Percentiles rank a stretch among this genome's conserved stretches.
Evolutionary conservation across 1,139 yeast species (phyloP).

Genomic region (Nakaseomyces sp.): DNA sequence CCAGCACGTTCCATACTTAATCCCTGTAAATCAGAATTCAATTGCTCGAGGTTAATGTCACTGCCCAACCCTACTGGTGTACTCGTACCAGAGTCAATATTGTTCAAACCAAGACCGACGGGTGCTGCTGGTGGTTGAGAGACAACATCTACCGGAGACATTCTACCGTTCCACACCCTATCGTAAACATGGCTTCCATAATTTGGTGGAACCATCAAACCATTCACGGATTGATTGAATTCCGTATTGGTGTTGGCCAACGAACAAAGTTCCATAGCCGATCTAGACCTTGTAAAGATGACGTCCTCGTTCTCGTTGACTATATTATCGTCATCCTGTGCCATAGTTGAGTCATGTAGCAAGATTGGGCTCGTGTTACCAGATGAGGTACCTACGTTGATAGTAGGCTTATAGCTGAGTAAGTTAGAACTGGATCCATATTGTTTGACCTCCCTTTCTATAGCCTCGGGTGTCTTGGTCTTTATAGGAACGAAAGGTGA

Average conservation of each 20-base stretch:
- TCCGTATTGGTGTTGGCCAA: slow-evolving; percentile 14
- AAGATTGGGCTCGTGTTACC: slow-evolving; percentile 4
- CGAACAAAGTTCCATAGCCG: slow-evolving; percentile 19
- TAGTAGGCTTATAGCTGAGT: slow-evolving; percentile 3
- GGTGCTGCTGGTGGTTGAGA: background rate
- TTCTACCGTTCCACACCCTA: slow-evolving; percentile 61
- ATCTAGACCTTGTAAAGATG: slow-evolving; percentile 29
- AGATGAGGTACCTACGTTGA: slow-evolving; percentile 5
- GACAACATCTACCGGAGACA: slow-evolving; percentile 3
- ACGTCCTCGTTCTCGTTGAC: slow-evolving; percentile 28
- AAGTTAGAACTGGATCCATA: slow-evolving; percentile 11
- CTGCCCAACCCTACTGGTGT: background rate
- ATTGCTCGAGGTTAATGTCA: background rate
- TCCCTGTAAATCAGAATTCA: background rate
- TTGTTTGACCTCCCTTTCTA: slow-evolving; percentile 10
- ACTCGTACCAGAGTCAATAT: background rate
- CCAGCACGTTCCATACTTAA: slow-evolving; percentile 4
- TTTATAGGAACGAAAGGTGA: slow-evolving; percentile 74
- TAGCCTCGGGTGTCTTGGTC: slow-evolving; percentile 38
- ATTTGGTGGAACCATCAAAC: slow-evolving; percentile 70
- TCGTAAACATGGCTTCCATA: slow-evolving; percentile 83
- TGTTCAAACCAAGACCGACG: background rate
- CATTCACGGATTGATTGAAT: slow-evolving; percentile 17
- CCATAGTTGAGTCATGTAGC: background rate
- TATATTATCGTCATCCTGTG: background rate